Base-by-base conservation (phyloP, 768 basidiomycete genomes). In the Pleurotus citrinopileatus region DNA sequence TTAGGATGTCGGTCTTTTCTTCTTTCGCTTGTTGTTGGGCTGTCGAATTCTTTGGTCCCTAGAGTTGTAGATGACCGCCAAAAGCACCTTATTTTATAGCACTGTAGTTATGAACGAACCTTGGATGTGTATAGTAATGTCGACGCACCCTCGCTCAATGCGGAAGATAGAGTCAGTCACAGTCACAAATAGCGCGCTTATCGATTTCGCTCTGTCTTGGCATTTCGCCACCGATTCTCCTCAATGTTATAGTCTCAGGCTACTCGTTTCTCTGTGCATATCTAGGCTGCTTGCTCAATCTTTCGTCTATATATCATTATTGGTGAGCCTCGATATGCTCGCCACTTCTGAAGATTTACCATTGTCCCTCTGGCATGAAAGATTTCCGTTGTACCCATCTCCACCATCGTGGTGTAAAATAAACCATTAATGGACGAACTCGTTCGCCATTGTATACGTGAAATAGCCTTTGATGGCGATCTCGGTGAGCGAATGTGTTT, bases 401-500 rank as follows among this genome's bases (percentile, higher is more conserved):
- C n/a, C 32, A n/a, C 32, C 8, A 42, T 42, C n/a, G 19, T 17
- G 9, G 40, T n/a, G 40, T 17, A 8, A 42, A 42, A 42, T 8
- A 9, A 9, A 42, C 40, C 45, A 5, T 13, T 42, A 42, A 93
- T 95, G 87, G 93, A 95, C 65, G 87, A 92, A 63, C 83, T 96
- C 40, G 72, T 95, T 34, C 85, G 87, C 63, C 86, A 92, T 65
- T 89, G 89, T 64, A 77, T 94, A 29, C 86, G 87, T 34, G 91
- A 96, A 67, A 76, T 96, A 26, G 83, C 94, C 4, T 94, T 94
- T 68, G 92, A 94, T 62, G 93, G 93, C 4, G 91, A 94, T 66
- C 75, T 91, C 38, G 93, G 93, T 94, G 68, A 74, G 87, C 80
- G 53, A 52, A 36, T 53, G 36, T 53, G 55, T 25, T 54, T 55